phyloP scores from a whole-genome alignment of 2,329 filamentous ascomycete species.

The Macrophomina phaseolina region DNA sequence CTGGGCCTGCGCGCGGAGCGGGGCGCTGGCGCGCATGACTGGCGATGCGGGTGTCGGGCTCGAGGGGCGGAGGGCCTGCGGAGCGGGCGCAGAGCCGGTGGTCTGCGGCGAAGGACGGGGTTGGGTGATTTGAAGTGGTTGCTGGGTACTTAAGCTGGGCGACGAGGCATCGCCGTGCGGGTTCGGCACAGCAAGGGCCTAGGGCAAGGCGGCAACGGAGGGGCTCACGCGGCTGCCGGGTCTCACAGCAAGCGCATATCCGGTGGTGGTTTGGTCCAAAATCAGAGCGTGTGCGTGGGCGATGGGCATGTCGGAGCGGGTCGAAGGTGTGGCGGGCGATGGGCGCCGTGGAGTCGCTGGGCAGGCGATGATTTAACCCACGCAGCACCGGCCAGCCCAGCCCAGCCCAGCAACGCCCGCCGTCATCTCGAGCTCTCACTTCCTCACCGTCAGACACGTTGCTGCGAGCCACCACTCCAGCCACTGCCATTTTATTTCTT shows the following conservation, averaged over 20 bases:
- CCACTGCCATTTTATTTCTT: slow-evolving; percentile 22
- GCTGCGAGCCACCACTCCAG: slow-evolving; percentile 6
- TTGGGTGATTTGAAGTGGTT: slow-evolving; percentile 3
- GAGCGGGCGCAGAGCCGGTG: background rate
- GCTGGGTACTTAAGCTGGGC: slow-evolving; percentile 25
- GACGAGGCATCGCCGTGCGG: slow-evolving; percentile 26
- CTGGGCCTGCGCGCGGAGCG: slow-evolving; percentile 25
- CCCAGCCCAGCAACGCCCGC: background rate
- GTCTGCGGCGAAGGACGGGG: slow-evolving; percentile 5
- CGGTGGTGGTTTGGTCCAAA: slow-evolving; percentile 9
- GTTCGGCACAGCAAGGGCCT: slow-evolving; percentile 27
- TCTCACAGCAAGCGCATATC: slow-evolving; percentile 24
- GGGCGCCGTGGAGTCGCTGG: slow-evolving; percentile 17
- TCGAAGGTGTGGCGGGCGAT: slow-evolving; percentile 21
- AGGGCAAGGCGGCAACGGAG: slow-evolving; percentile 15
- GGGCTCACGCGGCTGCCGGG: slow-evolving; percentile 23
- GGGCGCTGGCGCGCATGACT: slow-evolving; percentile 25
- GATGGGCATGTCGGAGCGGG: slow-evolving; percentile 26
- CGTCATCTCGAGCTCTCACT: slow-evolving; percentile 10
- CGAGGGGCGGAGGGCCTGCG: slow-evolving; percentile 1
- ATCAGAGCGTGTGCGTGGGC: slow-evolving; percentile 13
- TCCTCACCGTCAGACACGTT: slow-evolving; percentile 17
- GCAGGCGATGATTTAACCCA: slow-evolving; percentile 23
- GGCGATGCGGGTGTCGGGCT: background rate
- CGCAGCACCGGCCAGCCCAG: slow-evolving; percentile 3